These are phyloP conservation scores for Gossypium bickii DNA, from an alignment of 345 rosid genomes.

Conservation along the genomic window DNA sequence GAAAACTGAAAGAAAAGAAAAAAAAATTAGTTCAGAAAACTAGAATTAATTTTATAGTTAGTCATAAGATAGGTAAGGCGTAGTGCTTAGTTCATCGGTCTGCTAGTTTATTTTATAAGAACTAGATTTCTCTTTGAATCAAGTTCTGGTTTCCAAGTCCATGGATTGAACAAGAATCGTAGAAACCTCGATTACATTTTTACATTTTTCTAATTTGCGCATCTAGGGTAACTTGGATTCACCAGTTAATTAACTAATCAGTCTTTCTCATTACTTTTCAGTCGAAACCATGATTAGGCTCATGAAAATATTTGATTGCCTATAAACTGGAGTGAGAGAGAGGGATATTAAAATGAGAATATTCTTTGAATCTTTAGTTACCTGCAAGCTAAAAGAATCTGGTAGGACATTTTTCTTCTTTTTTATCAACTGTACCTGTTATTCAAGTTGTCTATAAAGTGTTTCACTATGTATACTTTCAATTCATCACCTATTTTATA, in stretches of 20 bases:
- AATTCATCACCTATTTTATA: not conserved
- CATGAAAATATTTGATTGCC: not conserved
- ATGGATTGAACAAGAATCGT: not conserved
- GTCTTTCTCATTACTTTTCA: not conserved
- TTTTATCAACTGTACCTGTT: not conserved
- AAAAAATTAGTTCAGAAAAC: not conserved
- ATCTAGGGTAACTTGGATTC: not conserved
- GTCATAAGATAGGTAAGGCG: not conserved
- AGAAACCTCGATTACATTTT: not conserved
- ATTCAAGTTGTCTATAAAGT: too few relatives aligned
- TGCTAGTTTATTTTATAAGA: not conserved
- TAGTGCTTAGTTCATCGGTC: not conserved
- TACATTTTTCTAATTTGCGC: not conserved
- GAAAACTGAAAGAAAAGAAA: not conserved
- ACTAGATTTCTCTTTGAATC: not conserved
- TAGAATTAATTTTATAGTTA: not conserved
- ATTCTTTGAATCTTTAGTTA: not conserved
- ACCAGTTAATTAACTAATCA: not conserved
- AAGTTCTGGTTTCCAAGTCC: constrained; percentile 1
- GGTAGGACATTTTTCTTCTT: not conserved
- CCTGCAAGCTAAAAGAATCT: not conserved
- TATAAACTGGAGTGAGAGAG: not conserved
- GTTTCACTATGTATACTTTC: not conserved
- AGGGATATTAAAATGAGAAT: not conserved
- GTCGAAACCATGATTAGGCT: not conserved